phyloP scores from a whole-genome alignment of 2,329 filamentous ascomycete species.

The Calonectria fujianensis region DNA sequence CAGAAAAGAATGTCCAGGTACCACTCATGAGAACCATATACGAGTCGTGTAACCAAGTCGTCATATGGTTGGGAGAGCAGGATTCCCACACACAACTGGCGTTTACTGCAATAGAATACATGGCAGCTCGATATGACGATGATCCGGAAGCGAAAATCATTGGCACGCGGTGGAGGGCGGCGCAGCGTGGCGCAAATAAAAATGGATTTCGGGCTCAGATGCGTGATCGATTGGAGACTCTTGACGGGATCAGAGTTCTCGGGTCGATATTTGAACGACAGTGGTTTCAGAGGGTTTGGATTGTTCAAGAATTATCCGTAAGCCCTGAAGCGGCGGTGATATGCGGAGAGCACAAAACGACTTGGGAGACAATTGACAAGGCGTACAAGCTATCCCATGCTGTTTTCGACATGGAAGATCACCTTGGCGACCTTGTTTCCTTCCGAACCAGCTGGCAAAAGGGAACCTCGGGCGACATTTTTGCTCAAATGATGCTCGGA shows the following conservation, averaged over 20 bases:
- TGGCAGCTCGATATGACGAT: neutral
- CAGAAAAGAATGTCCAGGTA: conserved; percentile 5
- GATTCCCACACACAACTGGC: neutral
- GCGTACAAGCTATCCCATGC: neutral
- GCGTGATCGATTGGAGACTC: neutral
- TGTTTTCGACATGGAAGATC: conserved; percentile 3
- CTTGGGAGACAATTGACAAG: neutral
- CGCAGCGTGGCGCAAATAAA: neutral
- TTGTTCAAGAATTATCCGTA: conserved; percentile 1
- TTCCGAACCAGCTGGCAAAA: conserved; percentile 1
- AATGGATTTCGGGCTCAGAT: neutral
- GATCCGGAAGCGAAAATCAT: neutral
- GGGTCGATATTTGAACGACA: conserved; percentile 2
- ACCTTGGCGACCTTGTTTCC: neutral
- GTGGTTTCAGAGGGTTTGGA: conserved; percentile 10
- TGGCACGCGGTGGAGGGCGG: neutral
- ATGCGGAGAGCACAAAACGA: neutral
- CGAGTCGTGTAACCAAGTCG: neutral
- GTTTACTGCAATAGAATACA: neutral
- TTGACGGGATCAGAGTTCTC: neutral
- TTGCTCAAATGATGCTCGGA: conserved; percentile 10
- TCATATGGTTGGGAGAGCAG: neutral
- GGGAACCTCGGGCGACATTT: neutral
- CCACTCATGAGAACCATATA: conserved; percentile 12
- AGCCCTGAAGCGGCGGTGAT: neutral